phyloP scores from a whole-genome alignment of 2,329 filamentous ascomycete species.

The Mycosphaerella sp. region DNA sequence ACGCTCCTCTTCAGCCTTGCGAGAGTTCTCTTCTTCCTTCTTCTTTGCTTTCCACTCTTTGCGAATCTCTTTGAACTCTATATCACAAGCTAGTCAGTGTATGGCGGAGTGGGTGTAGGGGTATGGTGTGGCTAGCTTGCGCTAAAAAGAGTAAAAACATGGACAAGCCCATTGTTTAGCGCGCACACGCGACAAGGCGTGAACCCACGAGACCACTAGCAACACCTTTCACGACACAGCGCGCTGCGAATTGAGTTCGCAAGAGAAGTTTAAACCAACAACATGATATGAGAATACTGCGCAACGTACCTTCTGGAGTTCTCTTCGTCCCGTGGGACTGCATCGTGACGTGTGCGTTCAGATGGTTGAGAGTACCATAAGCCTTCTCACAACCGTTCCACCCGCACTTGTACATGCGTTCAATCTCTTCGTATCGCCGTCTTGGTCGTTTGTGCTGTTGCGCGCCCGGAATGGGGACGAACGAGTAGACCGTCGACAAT shows the following conservation, averaged over 20 bases:
- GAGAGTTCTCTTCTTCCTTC: constrained; percentile 91
- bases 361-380: constrained; percentile 92
- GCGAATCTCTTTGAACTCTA: constrained; percentile 98
- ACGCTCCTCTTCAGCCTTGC: constrained; percentile 84
- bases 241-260: constrained; percentile 10
- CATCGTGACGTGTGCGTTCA: constrained; percentile 99
- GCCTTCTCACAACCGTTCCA: constrained; percentile 99
- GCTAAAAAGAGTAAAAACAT: constrained; percentile 28
- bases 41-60: constrained; percentile 99
- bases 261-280: constrained; percentile 17
- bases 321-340: constrained; percentile 92
- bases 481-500: constrained; percentile 83
- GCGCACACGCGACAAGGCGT: constrained; percentile 27
- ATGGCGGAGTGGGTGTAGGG: constrained; percentile 23
- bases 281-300: constrained; percentile 7
- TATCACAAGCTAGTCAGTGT: constrained; percentile 35
- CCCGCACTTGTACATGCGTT: constrained; percentile 99
- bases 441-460: constrained; percentile 96
- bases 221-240: constrained; percentile 18
- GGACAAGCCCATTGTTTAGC: constrained; percentile 28
- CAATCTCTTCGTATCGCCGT: constrained; percentile 93
- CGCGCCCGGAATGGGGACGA: constrained; percentile 92
- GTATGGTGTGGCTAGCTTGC: constrained; percentile 26
- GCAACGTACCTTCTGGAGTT: constrained; percentile 82
- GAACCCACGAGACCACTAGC: constrained; percentile 24